Evolutionary conservation across 805 yeast genomes (phyloP), one percentile per base, ranked within the genome.

Genomic region (Schizosaccharomyces pombe): DNA sequence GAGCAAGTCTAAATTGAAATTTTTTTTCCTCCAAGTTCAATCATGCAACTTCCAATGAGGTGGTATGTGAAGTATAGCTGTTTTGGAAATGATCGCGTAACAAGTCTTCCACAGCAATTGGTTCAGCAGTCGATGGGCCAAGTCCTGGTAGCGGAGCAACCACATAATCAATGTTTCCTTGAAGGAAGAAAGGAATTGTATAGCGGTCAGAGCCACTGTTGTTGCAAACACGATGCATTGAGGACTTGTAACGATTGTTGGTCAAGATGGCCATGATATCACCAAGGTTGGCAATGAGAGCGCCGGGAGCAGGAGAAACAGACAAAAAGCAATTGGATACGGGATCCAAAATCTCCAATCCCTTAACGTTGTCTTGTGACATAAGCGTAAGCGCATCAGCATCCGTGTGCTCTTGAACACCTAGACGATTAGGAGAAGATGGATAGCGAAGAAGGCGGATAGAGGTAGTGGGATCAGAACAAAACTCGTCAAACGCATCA

Each of bases 251-350:
- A 31, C 58, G 55, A 55, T 67, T 71, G 58, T 70, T 70, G 16
- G 72, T 64, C 63, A 67, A 64, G 57, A 72, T 61, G 60, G 61
- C 63, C 54, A 70, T 57, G 52, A 65, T 62, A 56, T 70, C 74
- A 4, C 70, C 74, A 32, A 68, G 63, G 55, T 70, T 70, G 47
- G 68, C 66, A 14, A 70, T 68, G 47, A 66, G 60, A 5, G 71
- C 53, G 30, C 14, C 16, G 26, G 28, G 28, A 4, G 30, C 30
- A 4, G 49, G 28, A 9, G 26, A n/a, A 8, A 43, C 31, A 4
- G 49, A 28, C 12, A 43, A 16, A 4, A 43, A 43, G 11, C 16
- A 26, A 5, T 43, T 19, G 29, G 30, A 6, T 3, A 22, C 49
- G 3, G 49, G 49, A 9, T 43, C 49, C 5, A 43, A 12, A 14